A percentile compares a stretch with the other conserved stretches of the same genome.
Conservation (phyloP, 1,284 basidiomycete genomes). For the Austropuccinia psidii region DNA sequence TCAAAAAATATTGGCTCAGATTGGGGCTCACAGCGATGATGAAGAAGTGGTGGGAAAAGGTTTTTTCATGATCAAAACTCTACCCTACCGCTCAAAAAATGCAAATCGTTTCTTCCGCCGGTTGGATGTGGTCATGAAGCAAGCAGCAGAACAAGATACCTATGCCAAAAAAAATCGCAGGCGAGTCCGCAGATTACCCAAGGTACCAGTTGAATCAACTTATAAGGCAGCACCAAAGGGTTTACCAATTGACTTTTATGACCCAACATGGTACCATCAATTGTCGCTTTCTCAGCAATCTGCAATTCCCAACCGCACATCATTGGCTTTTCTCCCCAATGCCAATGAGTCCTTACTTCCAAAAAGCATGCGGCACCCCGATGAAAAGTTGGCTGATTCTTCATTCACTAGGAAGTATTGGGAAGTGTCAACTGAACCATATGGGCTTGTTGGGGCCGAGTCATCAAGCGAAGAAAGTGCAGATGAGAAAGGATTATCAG, state of each 20-base stretch:
- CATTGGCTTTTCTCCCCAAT: not conserved
- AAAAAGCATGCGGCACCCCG: not conserved
- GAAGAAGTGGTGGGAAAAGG: not conserved
- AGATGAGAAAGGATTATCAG: not conserved
- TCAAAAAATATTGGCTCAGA: not conserved
- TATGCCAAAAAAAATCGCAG: not conserved
- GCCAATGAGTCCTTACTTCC: not conserved
- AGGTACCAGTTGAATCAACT: not conserved
- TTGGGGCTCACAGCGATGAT: constrained; percentile 32
- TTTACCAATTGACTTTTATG: constrained; percentile 20
- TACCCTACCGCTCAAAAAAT: constrained; percentile 13
- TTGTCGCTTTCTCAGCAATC: not conserved
- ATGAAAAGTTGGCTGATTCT: constrained; percentile 12
- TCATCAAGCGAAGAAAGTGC: not conserved
- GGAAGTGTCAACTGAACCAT: not conserved
- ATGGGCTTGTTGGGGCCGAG: not conserved
- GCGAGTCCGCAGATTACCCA: not conserved
- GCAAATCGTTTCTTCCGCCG: not conserved
- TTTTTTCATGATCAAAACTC: constrained; percentile 15
- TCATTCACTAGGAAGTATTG: not conserved
- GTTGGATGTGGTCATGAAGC: constrained; percentile 9
- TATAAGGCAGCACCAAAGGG: not conserved
- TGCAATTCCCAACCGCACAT: not conserved
- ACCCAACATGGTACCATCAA: not conserved
- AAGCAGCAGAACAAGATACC: not conserved